Evolutionary conservation across 805 yeast genomes (phyloP).

Genomic region (Brettanomyces custersianus): DNA sequence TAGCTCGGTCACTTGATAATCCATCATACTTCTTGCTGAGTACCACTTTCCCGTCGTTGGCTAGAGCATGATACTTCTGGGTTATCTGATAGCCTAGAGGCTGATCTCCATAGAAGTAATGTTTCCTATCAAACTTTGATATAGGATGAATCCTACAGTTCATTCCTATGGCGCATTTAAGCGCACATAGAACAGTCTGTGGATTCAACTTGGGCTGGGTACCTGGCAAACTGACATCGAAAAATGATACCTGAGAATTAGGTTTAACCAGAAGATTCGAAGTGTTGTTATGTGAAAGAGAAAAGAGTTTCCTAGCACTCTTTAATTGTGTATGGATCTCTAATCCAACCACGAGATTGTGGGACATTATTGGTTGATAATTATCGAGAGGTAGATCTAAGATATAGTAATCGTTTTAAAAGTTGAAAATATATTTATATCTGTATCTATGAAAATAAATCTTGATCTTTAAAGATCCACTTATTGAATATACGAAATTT

Average conservation of each 20-base stretch:
- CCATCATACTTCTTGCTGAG: conserved; percentile 43
- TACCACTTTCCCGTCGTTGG: conserved; percentile 52
- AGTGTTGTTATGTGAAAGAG: conserved; percentile 43
- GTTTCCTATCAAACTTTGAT: conserved; percentile 85
- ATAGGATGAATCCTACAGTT: conserved; percentile 43
- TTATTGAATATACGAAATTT: too few relatives aligned
- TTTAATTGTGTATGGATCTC: conserved; percentile 89
- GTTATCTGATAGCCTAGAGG: conserved; percentile 95
- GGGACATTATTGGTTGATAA: background rate
- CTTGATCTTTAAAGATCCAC: too few relatives aligned
- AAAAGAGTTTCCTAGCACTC: conserved; percentile 69
- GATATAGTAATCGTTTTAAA: too few relatives aligned
- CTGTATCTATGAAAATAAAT: too few relatives aligned
- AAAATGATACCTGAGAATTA: conserved; percentile 63
- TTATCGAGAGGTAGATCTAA: too few relatives aligned
- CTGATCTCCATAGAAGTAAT: conserved; percentile 93
- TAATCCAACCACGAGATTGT: conserved; percentile 65
- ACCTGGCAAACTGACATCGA: conserved; percentile 86
- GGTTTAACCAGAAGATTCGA: conserved; percentile 38
- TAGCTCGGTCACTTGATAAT: conserved; percentile 34
- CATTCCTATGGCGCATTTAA: conserved; percentile 65
- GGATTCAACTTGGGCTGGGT: conserved; percentile 78
- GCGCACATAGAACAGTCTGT: conserved; percentile 61
- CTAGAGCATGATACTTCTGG: conserved; percentile 76
- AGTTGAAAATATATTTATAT: too few relatives aligned